Evolutionary conservation across 139 green algal species (phyloP).

Genomic region (Tetradesmus lagerheimii): DNA sequence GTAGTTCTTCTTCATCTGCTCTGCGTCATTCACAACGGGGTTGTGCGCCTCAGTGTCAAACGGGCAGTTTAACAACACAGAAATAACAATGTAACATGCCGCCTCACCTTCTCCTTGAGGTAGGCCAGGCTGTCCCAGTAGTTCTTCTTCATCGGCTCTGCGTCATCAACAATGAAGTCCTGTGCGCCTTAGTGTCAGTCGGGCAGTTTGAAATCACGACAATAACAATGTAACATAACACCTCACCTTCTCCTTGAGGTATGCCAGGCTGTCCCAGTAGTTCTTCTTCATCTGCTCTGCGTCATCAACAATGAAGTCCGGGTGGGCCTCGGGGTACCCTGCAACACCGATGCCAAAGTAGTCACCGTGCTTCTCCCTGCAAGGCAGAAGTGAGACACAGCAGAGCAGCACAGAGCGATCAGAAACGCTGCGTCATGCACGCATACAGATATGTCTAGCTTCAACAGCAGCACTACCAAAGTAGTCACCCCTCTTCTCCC

Average conservation of each 20-base stretch:
- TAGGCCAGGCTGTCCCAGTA: slow-evolving; percentile 94
- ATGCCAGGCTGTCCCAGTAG: slow-evolving; percentile 91
- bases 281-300: slow-evolving; percentile 79
- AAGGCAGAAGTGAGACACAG: not conserved
- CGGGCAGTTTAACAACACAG: not conserved
- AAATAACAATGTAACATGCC: not conserved
- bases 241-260: slow-evolving; percentile 95
- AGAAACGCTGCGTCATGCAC: not conserved
- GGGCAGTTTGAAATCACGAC: no score
- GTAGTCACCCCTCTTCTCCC: no score
- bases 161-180: slow-evolving; percentile 91
- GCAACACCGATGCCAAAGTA: slow-evolving; percentile 96
- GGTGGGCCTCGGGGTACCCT: slow-evolving; percentile 97
- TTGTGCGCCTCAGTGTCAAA: no score
- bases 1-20: slow-evolving; percentile 89
- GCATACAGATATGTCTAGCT: not conserved
- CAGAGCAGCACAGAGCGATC: not conserved
- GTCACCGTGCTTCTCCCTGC: slow-evolving; percentile 83
- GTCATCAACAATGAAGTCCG: slow-evolving; percentile 92
- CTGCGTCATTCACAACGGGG: slow-evolving; percentile 85
- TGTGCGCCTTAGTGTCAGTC: no score
- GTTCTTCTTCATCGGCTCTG: slow-evolving; percentile 78
- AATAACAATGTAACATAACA: not conserved
- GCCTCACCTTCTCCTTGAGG: slow-evolving; percentile 92
- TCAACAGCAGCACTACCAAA: no score